phyloP scores from a whole-genome alignment of 2,329 filamentous ascomycete genomes.

The Aspergillus sp. region DNA sequence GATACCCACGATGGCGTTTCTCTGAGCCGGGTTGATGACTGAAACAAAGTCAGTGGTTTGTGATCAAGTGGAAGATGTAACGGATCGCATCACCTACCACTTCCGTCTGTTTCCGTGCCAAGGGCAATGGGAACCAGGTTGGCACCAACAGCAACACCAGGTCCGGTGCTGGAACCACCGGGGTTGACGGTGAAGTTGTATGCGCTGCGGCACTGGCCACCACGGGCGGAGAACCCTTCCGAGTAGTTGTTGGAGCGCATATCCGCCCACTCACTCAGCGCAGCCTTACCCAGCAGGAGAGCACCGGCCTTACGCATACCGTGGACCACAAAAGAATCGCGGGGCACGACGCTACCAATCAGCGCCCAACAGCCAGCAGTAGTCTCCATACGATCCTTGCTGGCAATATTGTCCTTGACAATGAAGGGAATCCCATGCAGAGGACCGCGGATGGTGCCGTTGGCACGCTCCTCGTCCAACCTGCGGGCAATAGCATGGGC shows the following conservation, averaged over 20 bases:
- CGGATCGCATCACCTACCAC: slow-evolving; percentile 36
- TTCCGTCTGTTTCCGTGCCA: slow-evolving; percentile 73
- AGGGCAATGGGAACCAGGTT: slow-evolving; percentile 64
- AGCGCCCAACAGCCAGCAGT: slow-evolving; percentile 69
- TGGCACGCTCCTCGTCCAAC: slow-evolving; percentile 59
- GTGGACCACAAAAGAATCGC: slow-evolving; percentile 64
- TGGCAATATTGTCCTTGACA: slow-evolving; percentile 67
- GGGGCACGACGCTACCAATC: slow-evolving; percentile 62
- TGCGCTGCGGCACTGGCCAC: slow-evolving; percentile 62
- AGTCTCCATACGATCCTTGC: slow-evolving; percentile 68
- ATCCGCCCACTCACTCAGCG: slow-evolving; percentile 70
- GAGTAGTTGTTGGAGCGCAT: slow-evolving; percentile 67
- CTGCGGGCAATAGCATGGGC: slow-evolving; percentile 58
- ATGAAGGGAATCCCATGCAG: slow-evolving; percentile 74
- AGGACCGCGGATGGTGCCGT: slow-evolving; percentile 58
- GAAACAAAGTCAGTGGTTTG: background rate
- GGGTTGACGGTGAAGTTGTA: slow-evolving; percentile 69
- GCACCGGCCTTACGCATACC: slow-evolving; percentile 64
- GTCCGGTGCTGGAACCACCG: slow-evolving; percentile 67
- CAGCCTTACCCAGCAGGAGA: slow-evolving; percentile 68
- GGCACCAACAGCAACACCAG: slow-evolving; percentile 61
- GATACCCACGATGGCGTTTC: slow-evolving; percentile 68
- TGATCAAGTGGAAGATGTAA: background rate
- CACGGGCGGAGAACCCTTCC: slow-evolving; percentile 64
- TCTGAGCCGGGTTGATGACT: slow-evolving; percentile 69